Evolutionary conservation across 2,329 filamentous ascomycete genomes (phyloP).

Genomic region (Trichoderma sp.): DNA sequence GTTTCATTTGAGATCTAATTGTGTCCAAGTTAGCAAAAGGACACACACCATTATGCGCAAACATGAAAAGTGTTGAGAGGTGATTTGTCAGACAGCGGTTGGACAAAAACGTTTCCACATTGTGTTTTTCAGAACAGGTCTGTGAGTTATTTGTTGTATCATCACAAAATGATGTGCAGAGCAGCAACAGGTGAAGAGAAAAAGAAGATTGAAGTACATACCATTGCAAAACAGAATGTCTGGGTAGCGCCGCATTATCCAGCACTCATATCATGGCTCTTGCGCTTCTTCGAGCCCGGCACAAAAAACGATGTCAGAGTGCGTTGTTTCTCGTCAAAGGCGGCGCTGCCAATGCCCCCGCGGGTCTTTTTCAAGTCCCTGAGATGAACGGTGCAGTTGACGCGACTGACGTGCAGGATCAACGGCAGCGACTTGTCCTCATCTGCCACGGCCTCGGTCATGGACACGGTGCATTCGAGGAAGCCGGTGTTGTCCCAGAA

Average conservation of each 20-base stretch:
- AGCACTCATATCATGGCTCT: conserved; percentile 8
- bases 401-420: conserved; percentile 51
- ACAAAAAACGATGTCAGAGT: conserved; percentile 76
- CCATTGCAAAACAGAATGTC: conserved; percentile 30
- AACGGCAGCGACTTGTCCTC: conserved; percentile 38
- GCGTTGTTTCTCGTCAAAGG: conserved; percentile 73
- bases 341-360: conserved; percentile 78
- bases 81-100: conserved; percentile 74
- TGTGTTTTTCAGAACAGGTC: conserved; percentile 74
- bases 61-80: not conserved
- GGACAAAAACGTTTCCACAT: conserved; percentile 72
- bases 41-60: conserved; percentile 3
- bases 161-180: conserved; percentile 54
- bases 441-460: not conserved
- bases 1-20: not conserved
- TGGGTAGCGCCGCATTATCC: not conserved
- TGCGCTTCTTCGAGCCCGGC: conserved; percentile 25
- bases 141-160: conserved; percentile 69
- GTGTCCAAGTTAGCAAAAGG: conserved; percentile 9
- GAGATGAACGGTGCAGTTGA: conserved; percentile 75
- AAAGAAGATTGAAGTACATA: conserved; percentile 37
- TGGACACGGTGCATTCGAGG: conserved; percentile 37
- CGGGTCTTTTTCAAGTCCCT: conserved; percentile 73
- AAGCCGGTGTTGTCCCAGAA: conserved; percentile 58
- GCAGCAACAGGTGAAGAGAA: conserved; percentile 16